Percentiles rank a stretch among this genome's conserved stretches.
phyloP scores from a whole-genome alignment of 306 rosid species.

The Ormosia semicastrata region DNA sequence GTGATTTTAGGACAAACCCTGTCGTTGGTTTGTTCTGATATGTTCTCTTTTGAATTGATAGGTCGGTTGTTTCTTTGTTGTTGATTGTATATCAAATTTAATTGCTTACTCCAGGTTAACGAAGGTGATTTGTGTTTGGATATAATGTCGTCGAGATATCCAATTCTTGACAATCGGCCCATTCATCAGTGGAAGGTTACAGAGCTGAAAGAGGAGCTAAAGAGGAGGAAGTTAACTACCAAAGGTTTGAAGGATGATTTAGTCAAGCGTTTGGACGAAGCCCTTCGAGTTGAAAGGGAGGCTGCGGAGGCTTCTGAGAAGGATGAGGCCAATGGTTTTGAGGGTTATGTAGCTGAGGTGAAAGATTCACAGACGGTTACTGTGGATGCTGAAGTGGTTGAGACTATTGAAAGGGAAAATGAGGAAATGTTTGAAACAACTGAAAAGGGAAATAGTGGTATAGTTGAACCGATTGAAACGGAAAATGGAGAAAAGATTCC shows the following conservation, averaged over 20 bases:
- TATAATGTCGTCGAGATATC: conserved; percentile 76
- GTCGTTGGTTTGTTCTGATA: not conserved
- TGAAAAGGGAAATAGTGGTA: conserved; percentile 21
- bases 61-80: not conserved
- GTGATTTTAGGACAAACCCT: not conserved
- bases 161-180: conserved; percentile 65
- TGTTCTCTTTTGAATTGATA: not conserved
- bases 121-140: conserved; percentile 40
- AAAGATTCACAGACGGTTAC: conserved; percentile 20
- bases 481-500: conserved; percentile 20
- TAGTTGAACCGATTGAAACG: conserved; percentile 7
- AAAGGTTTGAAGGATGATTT: conserved; percentile 94
- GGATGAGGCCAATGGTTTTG: conserved; percentile 38
- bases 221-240: conserved; percentile 65
- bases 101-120: conserved; percentile 35
- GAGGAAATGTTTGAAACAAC: not conserved
- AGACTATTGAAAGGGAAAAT: not conserved
- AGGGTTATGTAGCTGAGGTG: conserved; percentile 26
- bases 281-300: conserved; percentile 56
- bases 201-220: conserved; percentile 87
- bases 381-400: conserved; percentile 20
- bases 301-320: conserved; percentile 33
- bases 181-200: conserved; percentile 93
- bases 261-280: conserved; percentile 77
- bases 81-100: not conserved